These are phyloP conservation scores for Fusarium praegraminearum DNA, from an alignment of 2,329 filamentous ascomycete genomes.

Conservation along the genomic window DNA sequence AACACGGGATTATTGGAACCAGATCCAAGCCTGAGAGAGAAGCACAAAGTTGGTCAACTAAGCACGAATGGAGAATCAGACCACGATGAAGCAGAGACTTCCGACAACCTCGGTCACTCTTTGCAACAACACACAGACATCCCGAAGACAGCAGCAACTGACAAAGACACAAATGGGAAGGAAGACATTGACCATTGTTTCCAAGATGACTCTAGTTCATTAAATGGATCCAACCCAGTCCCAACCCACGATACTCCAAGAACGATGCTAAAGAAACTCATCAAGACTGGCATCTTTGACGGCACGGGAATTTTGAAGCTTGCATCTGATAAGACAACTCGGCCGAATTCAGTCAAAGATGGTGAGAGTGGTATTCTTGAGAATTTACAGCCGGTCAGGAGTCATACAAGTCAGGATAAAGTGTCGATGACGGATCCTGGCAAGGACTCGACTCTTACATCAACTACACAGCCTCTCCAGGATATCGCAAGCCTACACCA, in stretches of 20 bases:
- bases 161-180: background rate
- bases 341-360: background rate
- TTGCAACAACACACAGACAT: background rate
- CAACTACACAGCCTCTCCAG: background rate
- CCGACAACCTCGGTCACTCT: background rate
- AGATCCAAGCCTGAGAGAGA: conserved; percentile 17
- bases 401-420: conserved; percentile 36
- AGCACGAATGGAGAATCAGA: background rate
- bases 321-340: background rate
- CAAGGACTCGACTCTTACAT: background rate
- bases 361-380: background rate
- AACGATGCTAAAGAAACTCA: conserved; percentile 22
- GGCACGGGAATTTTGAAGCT: conserved; percentile 18
- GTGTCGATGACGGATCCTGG: conserved; percentile 34
- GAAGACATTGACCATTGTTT: background rate
- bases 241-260: background rate
- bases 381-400: background rate
- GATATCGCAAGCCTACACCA: background rate
- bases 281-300: conserved; percentile 39
- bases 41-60: conserved; percentile 1
- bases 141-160: background rate
- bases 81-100: background rate
- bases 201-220: background rate
- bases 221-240: background rate
- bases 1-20: conserved; percentile 59